Evolutionary conservation across 2,329 filamentous ascomycete species (phyloP), one percentile per base, ranked within the genome.

Genomic region (Raffaelea ambrosiae): DNA sequence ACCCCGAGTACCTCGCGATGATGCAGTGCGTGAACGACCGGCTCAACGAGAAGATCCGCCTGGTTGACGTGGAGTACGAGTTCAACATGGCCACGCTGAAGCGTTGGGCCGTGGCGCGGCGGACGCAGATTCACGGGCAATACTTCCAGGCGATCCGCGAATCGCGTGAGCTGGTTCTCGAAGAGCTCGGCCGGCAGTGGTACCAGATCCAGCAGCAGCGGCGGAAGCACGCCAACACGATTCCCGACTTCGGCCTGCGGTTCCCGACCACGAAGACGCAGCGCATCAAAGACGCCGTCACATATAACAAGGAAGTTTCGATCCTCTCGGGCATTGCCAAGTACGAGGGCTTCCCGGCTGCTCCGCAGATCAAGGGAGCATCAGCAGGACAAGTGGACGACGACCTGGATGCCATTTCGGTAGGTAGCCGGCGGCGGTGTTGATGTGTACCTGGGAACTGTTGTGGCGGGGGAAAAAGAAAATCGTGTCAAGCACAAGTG

Each of bases 281-380:
- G 58, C 87, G 91, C 59, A 77, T 95, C 51, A 76, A 81, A 52
- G 86, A 96, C 53, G 90, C 95, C 57, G 78, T 89, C 44, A 86
- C 90, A 42, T 97, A 97, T 69, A 97, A 95, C 63, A 86, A 85
- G 55, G 93, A 98, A 63, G 90, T 98, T 4, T 95, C 90, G 0
- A 81, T 96, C 23, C 70, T 98, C 49, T 84, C 90, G 5, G 91
- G 91, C 35, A 76, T 97, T 45, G 90, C 91, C 33, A 97, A 96
- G 67, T 90, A 96, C 63, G 83, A 95, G 59, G 93, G 93, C 21
- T 98, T 98, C 66, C 93, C 93, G 33, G 90, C 91, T 29, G 93
- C 90, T n/a, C 93, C 93, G 19, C 76, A 86, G 31, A 84, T 98
- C 66, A 74, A 74, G 49, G 77, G 86, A 39, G 86, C 87, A 22